phyloP scores from a whole-genome alignment of 2,329 filamentous ascomycete species.

The Pyrenochaeta sp. region DNA sequence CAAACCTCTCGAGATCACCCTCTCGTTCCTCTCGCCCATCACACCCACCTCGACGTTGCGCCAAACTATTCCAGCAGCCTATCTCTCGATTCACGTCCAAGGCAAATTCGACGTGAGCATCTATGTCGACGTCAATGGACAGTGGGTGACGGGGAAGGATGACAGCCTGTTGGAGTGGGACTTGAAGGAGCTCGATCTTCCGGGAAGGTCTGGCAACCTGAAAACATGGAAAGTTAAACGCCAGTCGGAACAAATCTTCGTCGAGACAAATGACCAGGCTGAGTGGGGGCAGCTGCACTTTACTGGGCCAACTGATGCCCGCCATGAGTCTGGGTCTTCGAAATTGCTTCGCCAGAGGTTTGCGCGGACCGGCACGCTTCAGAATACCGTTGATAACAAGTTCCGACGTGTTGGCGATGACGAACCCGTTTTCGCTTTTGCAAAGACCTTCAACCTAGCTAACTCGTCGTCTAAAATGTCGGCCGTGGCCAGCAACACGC shows the following conservation, averaged over 20 bases:
- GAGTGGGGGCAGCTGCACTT: constrained; percentile 88
- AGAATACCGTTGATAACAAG: constrained; percentile 69
- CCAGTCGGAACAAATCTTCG: constrained; percentile 71
- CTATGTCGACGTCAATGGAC: constrained; percentile 60
- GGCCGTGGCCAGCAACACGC: constrained; percentile 55
- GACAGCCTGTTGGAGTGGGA: constrained; percentile 75
- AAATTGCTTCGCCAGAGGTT: constrained; percentile 71
- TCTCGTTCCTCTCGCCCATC: constrained; percentile 78
- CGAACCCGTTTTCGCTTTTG: constrained; percentile 82
- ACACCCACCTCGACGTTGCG: constrained; percentile 81
- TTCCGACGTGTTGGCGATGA: constrained; percentile 77
- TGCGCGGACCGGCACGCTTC: constrained; percentile 69
- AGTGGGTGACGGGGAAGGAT: constrained; percentile 82
- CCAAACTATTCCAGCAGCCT: constrained; percentile 83
- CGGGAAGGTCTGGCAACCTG: constrained; percentile 51
- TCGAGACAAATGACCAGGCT: constrained; percentile 73
- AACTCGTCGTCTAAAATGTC: constrained; percentile 16
- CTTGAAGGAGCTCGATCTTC: constrained; percentile 56
- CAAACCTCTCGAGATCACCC: constrained; percentile 60
- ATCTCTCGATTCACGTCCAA: constrained; percentile 74
- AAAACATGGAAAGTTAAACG: constrained; percentile 73
- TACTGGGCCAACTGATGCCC: constrained; percentile 70
- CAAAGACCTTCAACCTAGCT: constrained; percentile 45
- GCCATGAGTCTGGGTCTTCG: constrained; percentile 76
- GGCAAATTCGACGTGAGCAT: constrained; percentile 64